phyloP scores from a whole-genome alignment of 1,139 yeast species.

The Hyphopichia pseudoburtonii region DNA sequence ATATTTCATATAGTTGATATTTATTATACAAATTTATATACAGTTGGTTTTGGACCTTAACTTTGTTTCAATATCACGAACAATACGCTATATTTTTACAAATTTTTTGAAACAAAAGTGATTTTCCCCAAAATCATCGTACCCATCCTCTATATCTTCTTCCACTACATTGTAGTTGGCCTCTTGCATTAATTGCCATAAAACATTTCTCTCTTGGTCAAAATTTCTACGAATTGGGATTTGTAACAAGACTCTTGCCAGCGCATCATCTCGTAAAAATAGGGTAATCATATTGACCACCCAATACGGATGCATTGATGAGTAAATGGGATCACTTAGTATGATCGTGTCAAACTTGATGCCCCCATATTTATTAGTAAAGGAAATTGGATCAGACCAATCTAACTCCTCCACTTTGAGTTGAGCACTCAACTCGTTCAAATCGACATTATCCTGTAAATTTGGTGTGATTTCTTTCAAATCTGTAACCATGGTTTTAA shows the following conservation, averaged over 20 bases:
- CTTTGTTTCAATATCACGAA: background rate
- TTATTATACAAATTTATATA: constrained; percentile 2
- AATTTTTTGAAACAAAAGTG: constrained; percentile 56
- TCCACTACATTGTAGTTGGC: constrained; percentile 26
- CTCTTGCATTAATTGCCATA: constrained; percentile 55
- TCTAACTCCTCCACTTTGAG: constrained; percentile 58
- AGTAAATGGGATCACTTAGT: constrained; percentile 86
- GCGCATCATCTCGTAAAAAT: constrained; percentile 33
- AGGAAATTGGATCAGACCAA: constrained; percentile 64
- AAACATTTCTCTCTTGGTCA: constrained; percentile 57
- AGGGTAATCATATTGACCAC: constrained; percentile 56
- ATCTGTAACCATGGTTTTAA: constrained; percentile 66
- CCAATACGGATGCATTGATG: constrained; percentile 76
- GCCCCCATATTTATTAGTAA: constrained; percentile 22
- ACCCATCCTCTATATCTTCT: constrained; percentile 53
- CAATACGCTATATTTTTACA: background rate
- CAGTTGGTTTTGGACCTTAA: background rate
- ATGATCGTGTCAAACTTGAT: constrained; percentile 56
- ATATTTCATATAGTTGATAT: constrained; percentile 6
- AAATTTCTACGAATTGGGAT: constrained; percentile 72
- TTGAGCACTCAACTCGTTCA: constrained; percentile 39
- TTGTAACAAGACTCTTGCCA: constrained; percentile 60
- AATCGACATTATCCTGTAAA: constrained; percentile 52
- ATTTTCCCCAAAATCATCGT: constrained; percentile 84
- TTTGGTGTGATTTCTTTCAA: constrained; percentile 75